phyloP scores from a whole-genome alignment of 371 early-diverging fungal genomes.

The Synchytrium microbalum region DNA sequence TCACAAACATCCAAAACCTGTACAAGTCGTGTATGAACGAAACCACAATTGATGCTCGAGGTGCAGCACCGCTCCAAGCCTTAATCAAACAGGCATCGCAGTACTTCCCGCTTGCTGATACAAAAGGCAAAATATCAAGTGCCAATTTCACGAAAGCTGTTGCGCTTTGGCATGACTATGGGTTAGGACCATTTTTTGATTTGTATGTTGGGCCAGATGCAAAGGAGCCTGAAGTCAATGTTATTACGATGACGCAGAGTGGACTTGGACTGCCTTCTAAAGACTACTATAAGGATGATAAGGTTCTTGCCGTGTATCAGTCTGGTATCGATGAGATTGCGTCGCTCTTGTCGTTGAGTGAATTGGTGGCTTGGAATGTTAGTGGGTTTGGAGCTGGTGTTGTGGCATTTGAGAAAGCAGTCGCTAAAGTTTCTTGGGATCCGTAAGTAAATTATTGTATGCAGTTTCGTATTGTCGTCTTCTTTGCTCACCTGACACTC shows the following conservation, averaged over 20 bases:
- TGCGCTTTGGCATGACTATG: slow-evolving; percentile 9
- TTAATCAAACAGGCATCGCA: not conserved
- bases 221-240: slow-evolving; percentile 18
- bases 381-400: slow-evolving; percentile 5
- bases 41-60: slow-evolving; percentile 12
- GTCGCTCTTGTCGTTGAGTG: not conserved
- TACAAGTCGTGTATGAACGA: slow-evolving; percentile 17
- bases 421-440: slow-evolving; percentile 6
- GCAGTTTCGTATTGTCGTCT: too few relatives aligned
- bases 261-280: slow-evolving; percentile 18
- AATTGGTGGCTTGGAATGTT: not conserved
- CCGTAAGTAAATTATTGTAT: not conserved
- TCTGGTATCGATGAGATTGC: slow-evolving; percentile 3
- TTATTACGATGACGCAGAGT: slow-evolving; percentile 12
- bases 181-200: slow-evolving; percentile 11
- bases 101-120: slow-evolving; percentile 19
- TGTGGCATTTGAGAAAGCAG: slow-evolving; percentile 14
- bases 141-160: slow-evolving; percentile 7
- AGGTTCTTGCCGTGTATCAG: slow-evolving; percentile 3
- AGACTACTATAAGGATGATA: slow-evolving; percentile 16
- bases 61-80: slow-evolving; percentile 9
- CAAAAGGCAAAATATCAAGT: not conserved
- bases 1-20: not conserved
- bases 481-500: too few relatives aligned
- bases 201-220: slow-evolving; percentile 14